Evolutionary conservation across 345 rosid species (phyloP).

Genomic region (Ricinus communis): DNA sequence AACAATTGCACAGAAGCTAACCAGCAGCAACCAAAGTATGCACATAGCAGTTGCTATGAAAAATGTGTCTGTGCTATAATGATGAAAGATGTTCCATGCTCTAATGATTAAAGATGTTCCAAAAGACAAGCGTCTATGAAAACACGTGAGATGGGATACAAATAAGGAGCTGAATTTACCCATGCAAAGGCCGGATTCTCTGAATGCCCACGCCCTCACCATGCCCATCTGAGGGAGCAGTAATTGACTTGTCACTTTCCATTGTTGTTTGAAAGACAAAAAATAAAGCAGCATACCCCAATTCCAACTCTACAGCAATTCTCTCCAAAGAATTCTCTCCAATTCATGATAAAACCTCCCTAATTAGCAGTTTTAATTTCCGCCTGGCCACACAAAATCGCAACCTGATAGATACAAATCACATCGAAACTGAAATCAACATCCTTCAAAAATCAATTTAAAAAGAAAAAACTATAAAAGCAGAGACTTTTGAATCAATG

Average conservation of each 20-base stretch:
- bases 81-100: not conserved
- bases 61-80: not conserved
- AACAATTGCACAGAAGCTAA: no score
- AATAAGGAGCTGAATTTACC: slow-evolving; percentile 52
- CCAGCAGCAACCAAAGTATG: no score
- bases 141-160: not conserved
- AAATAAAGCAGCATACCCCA: slow-evolving; percentile 43
- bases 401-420: slow-evolving; percentile 28
- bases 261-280: slow-evolving; percentile 46
- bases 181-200: slow-evolving; percentile 59
- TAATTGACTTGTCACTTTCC: slow-evolving; percentile 66
- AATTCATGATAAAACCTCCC: slow-evolving; percentile 43
- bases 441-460: no score
- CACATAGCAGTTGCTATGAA: no score
- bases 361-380: slow-evolving; percentile 17
- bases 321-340: slow-evolving; percentile 48
- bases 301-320: slow-evolving; percentile 52
- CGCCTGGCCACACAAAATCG: slow-evolving; percentile 26
- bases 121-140: not conserved
- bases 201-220: slow-evolving; percentile 45
- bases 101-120: not conserved
- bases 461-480: not conserved
- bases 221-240: slow-evolving; percentile 60
- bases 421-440: no score
- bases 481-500: not conserved